Conservation (phyloP, 371 early-diverging fungal species). For the Actinomortierella ambigua region DNA sequence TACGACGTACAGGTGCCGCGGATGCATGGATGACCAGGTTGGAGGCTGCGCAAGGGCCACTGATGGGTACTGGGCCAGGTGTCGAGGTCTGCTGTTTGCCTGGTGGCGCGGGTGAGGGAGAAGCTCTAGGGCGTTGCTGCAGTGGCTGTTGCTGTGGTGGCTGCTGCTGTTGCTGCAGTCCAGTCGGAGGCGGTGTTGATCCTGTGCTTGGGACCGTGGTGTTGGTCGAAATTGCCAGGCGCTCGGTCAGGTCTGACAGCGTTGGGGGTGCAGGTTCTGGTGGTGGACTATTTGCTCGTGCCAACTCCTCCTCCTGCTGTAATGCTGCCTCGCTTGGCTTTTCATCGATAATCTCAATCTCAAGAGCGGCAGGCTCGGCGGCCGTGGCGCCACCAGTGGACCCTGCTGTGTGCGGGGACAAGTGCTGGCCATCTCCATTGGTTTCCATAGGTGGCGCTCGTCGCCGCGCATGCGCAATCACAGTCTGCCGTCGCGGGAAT, state of each 20-base stretch:
- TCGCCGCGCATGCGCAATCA: constrained; percentile 56
- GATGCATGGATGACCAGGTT: constrained; percentile 34
- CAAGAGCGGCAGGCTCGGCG: constrained; percentile 22
- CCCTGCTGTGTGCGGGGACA: neutral
- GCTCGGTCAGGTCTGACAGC: constrained; percentile 29
- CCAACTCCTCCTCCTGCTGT: constrained; percentile 24
- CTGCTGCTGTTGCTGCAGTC: neutral
- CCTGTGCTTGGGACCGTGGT: neutral
- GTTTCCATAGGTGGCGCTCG: constrained; percentile 5
- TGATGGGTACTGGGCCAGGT: constrained; percentile 6
- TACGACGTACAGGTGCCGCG: constrained; percentile 20
- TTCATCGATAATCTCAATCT: constrained; percentile 45
- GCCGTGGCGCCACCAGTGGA: constrained; percentile 12
- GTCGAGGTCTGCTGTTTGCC: constrained; percentile 5
- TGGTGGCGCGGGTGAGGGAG: constrained; percentile 1
- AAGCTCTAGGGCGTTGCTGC: constrained; percentile 3
- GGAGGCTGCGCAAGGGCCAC: constrained; percentile 2
- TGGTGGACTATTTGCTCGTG: constrained; percentile 2
- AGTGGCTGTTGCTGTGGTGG: constrained; percentile 5
- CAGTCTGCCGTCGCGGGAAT: constrained; percentile 60
- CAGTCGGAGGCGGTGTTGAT: too few relatives aligned
- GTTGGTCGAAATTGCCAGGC: constrained; percentile 7
- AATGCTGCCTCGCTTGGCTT: constrained; percentile 5
- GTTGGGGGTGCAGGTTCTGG: constrained; percentile 15
- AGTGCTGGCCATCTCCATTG: constrained; percentile 8